These are phyloP conservation scores for Lecanoromycetidae sp. DNA, from an alignment of 2,329 filamentous ascomycete genomes.

Conservation along the genomic window DNA sequence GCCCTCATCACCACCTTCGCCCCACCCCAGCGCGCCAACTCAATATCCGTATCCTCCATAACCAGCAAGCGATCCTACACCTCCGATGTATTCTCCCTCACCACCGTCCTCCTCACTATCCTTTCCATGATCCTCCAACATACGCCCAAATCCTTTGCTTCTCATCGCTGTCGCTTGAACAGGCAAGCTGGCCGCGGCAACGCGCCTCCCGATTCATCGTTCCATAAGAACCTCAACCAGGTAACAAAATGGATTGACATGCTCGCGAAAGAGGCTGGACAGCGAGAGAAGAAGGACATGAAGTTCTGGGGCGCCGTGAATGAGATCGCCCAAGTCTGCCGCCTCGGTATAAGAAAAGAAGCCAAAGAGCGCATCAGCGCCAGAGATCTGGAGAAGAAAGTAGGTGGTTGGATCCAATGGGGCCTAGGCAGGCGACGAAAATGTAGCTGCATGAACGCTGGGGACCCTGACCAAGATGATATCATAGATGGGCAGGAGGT, in stretches of 20 bases:
- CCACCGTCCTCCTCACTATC: slow-evolving; percentile 47
- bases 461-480: background rate
- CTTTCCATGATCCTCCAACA: slow-evolving; percentile 45
- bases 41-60: slow-evolving; percentile 14
- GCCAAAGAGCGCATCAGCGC: slow-evolving; percentile 9
- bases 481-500: background rate
- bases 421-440: slow-evolving; percentile 7
- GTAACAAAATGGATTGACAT: slow-evolving; percentile 44
- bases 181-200: slow-evolving; percentile 36
- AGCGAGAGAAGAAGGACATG: slow-evolving; percentile 27
- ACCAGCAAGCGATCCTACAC: slow-evolving; percentile 21
- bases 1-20: slow-evolving; percentile 17
- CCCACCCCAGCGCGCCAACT: slow-evolving; percentile 16
- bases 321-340: slow-evolving; percentile 13
- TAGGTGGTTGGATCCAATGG: slow-evolving; percentile 13
- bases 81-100: slow-evolving; percentile 47
- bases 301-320: slow-evolving; percentile 16
- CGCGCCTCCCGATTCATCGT: slow-evolving; percentile 42
- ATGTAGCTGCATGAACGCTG: slow-evolving; percentile 5
- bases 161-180: slow-evolving; percentile 43
- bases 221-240: slow-evolving; percentile 45
- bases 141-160: slow-evolving; percentile 31
- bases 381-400: slow-evolving; percentile 14
- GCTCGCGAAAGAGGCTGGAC: slow-evolving; percentile 37
- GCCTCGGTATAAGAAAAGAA: slow-evolving; percentile 13